phyloP scores from a whole-genome alignment of 1,139 yeast species.

The Diutina pseudorugosa region DNA sequence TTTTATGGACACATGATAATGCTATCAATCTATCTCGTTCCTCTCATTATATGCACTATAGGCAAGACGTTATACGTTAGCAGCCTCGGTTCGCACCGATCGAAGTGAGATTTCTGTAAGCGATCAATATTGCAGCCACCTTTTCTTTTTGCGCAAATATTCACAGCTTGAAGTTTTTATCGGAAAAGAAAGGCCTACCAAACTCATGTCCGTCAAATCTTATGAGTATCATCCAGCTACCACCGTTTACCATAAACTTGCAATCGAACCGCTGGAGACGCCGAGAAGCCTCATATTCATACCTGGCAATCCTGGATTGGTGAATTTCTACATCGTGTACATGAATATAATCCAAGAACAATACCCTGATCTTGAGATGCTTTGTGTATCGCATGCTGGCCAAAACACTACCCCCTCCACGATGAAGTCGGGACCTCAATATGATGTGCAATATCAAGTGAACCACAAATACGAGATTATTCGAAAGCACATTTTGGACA shows the following conservation, averaged over 20 bases:
- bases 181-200: no score
- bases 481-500: constrained; percentile 15
- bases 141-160: not conserved
- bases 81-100: not conserved
- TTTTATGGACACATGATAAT: no score
- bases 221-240: constrained; percentile 15
- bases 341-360: constrained; percentile 28
- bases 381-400: constrained; percentile 48
- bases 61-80: not conserved
- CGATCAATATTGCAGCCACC: not conserved
- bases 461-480: constrained; percentile 35
- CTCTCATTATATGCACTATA: no score
- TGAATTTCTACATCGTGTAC: constrained; percentile 43
- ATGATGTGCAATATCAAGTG: constrained; percentile 37
- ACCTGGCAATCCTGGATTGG: constrained; percentile 62
- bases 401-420: constrained; percentile 12
- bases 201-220: constrained; percentile 7
- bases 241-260: constrained; percentile 15
- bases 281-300: constrained; percentile 30
- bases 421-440: constrained; percentile 10
- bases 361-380: constrained; percentile 33
- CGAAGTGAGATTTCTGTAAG: not conserved
- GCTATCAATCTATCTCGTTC: no score
- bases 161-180: no score
- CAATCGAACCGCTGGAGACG: constrained; percentile 8